phyloP scores from a whole-genome alignment of 2,329 filamentous ascomycete species.

The Zasmidium cellare region DNA sequence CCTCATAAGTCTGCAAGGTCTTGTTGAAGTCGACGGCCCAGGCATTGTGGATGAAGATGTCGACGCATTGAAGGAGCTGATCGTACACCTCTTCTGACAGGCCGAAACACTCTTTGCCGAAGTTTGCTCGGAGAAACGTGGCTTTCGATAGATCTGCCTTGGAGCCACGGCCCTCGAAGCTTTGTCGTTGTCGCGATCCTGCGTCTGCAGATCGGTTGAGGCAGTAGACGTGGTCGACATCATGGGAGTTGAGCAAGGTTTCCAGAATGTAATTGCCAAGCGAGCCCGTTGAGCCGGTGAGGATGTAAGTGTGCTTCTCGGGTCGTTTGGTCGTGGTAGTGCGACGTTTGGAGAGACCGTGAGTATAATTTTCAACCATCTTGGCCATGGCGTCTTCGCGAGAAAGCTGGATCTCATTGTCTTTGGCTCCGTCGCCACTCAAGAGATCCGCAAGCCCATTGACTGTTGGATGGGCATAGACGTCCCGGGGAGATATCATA shows the following conservation, averaged over 20 bases:
- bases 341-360: slow-evolving; percentile 15
- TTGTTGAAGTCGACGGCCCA: slow-evolving; percentile 43
- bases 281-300: slow-evolving; percentile 40
- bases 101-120: slow-evolving; percentile 27
- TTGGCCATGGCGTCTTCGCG: slow-evolving; percentile 28
- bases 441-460: slow-evolving; percentile 25
- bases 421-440: slow-evolving; percentile 2
- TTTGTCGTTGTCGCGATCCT: slow-evolving; percentile 21
- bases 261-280: slow-evolving; percentile 37
- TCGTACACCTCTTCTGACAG: slow-evolving; percentile 25
- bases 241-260: slow-evolving; percentile 26
- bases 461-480: slow-evolving; percentile 37
- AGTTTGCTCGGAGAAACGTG: slow-evolving; percentile 27
- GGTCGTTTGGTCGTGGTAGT: slow-evolving; percentile 1
- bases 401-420: slow-evolving; percentile 1
- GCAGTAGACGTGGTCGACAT: slow-evolving; percentile 32
- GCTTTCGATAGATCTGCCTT: slow-evolving; percentile 27
- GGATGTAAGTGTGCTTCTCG: slow-evolving; percentile 28
- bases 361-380: slow-evolving; percentile 34
- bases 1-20: slow-evolving; percentile 33
- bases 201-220: slow-evolving; percentile 31
- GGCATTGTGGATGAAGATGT: slow-evolving; percentile 38
- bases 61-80: slow-evolving; percentile 23
- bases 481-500: slow-evolving; percentile 29
- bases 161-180: slow-evolving; percentile 24